These are phyloP conservation scores for Testicularia cyperi DNA, from an alignment of 1,284 basidiomycete genomes.

Conservation along the genomic window DNA sequence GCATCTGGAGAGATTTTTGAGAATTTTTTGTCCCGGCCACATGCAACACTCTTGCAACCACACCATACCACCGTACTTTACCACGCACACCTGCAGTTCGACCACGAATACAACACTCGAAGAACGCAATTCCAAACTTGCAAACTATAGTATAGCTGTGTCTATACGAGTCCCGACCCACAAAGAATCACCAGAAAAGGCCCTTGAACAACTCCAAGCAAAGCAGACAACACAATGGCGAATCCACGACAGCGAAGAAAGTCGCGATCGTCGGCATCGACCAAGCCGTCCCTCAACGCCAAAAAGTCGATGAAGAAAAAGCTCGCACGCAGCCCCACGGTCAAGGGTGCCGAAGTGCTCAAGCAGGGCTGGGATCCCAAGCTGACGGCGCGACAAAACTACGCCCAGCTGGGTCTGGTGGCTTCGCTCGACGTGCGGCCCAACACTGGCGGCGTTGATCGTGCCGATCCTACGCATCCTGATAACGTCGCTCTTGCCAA, in stretches of 20 bases:
- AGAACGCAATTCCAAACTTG: too few species aligned
- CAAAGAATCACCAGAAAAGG: too few species aligned
- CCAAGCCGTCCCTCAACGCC: conserved; percentile 67
- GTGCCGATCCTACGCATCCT: conserved; percentile 12
- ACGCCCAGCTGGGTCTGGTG: conserved; percentile 74
- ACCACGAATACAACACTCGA: too few species aligned
- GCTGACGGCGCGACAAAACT: conserved; percentile 91
- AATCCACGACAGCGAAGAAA: conserved; percentile 88
- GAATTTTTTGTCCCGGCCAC: too few species aligned
- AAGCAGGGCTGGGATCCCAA: conserved; percentile 83
- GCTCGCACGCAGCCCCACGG: conserved; percentile 63
- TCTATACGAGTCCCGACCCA: too few species aligned
- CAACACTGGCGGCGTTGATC: conserved; percentile 37
- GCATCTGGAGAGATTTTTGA: too few species aligned
- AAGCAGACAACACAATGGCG: conserved; percentile 75
- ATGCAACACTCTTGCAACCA: too few species aligned
- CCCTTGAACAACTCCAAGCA: too few species aligned
- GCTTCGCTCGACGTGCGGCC: conserved; percentile 55
- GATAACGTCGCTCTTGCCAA: neutral
- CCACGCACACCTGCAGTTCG: too few species aligned
- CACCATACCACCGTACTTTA: too few species aligned
- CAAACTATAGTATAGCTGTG: too few species aligned
- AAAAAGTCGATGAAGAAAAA: conserved; percentile 74
- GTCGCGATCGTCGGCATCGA: conserved; percentile 66
- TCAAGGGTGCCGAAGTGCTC: conserved; percentile 78